Percentiles rank a stretch among this genome's conserved stretches.
Conservation (phyloP, 805 yeast genomes). For the Alloascoidea hylecoeti region DNA sequence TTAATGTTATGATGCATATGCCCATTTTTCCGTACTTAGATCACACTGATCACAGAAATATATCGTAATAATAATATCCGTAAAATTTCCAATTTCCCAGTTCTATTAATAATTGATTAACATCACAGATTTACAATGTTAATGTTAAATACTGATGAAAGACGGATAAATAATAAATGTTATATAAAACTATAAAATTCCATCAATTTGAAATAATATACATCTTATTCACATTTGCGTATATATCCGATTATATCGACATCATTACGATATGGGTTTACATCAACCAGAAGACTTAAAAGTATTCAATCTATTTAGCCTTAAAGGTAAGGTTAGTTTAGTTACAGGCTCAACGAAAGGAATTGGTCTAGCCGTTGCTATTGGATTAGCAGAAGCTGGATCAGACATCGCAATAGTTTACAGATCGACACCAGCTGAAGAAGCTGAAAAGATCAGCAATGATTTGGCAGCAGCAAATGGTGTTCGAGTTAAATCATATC, state of each 20-base stretch:
- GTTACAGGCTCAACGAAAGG: conserved; percentile 40
- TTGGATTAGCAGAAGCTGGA: conserved; percentile 28
- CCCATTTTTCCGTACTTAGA: too few relatives aligned
- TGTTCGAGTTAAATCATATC: neutral
- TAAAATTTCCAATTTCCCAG: too few relatives aligned
- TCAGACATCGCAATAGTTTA: conserved; percentile 23
- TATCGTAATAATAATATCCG: too few relatives aligned
- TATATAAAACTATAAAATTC: too few relatives aligned
- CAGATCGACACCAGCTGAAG: conserved; percentile 4
- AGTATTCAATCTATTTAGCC: conserved; percentile 2
- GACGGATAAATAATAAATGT: too few relatives aligned
- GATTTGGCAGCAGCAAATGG: conserved; percentile 1
- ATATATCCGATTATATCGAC: neutral
- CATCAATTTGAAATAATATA: neutral
- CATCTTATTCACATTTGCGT: neutral
- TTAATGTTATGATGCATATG: too few relatives aligned
- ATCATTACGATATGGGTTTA: neutral
- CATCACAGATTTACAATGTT: too few relatives aligned
- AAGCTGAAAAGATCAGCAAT: conserved; percentile 7
- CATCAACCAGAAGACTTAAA: neutral
- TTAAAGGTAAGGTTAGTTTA: conserved; percentile 23
- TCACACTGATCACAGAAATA: too few relatives aligned
- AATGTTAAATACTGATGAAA: too few relatives aligned
- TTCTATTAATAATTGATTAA: too few relatives aligned
- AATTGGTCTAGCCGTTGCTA: conserved; percentile 32